Percentiles rank a stretch among this genome's conserved stretches.
Conservation (phyloP, 495 filamentous ascomycete species). For the Thermochaetoides thermophila region DNA sequence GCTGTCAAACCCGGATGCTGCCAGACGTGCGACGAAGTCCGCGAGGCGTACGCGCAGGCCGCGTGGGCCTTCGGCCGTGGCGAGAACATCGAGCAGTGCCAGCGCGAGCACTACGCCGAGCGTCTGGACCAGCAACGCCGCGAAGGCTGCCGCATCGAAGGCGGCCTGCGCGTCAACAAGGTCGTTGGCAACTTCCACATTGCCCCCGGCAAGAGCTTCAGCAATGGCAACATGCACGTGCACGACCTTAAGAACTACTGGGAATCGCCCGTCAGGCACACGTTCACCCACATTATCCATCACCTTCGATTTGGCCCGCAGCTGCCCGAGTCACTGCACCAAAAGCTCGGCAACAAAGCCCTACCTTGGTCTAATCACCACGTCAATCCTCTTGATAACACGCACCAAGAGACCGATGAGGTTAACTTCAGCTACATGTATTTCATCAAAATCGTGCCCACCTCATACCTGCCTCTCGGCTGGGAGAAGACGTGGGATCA, state of each 20-base stretch:
- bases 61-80: conserved; percentile 90
- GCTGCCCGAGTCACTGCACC: conserved; percentile 58
- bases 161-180: conserved; percentile 88
- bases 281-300: conserved; percentile 84
- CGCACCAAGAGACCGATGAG: conserved; percentile 61
- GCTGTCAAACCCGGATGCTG: conserved; percentile 74
- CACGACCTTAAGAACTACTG: conserved; percentile 94
- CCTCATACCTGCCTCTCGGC: conserved; percentile 80
- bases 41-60: conserved; percentile 76
- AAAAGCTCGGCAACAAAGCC: conserved; percentile 39
- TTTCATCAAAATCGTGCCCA: conserved; percentile 95
- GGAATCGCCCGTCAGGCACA: conserved; percentile 55
- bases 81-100: conserved; percentile 87
- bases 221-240: conserved; percentile 87
- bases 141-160: conserved; percentile 92
- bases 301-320: conserved; percentile 85
- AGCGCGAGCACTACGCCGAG: conserved; percentile 83
- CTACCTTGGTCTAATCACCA: conserved; percentile 78
- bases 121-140: conserved; percentile 69
- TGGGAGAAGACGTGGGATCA: conserved; percentile 37
- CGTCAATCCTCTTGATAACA: conserved; percentile 78
- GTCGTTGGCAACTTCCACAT: conserved; percentile 98
- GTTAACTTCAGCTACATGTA: conserved; percentile 95
- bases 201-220: conserved; percentile 87
- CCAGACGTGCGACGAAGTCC: conserved; percentile 91